Evolutionary conservation across 345 rosid species (phyloP).

Genomic region (Cardamine occulta): DNA sequence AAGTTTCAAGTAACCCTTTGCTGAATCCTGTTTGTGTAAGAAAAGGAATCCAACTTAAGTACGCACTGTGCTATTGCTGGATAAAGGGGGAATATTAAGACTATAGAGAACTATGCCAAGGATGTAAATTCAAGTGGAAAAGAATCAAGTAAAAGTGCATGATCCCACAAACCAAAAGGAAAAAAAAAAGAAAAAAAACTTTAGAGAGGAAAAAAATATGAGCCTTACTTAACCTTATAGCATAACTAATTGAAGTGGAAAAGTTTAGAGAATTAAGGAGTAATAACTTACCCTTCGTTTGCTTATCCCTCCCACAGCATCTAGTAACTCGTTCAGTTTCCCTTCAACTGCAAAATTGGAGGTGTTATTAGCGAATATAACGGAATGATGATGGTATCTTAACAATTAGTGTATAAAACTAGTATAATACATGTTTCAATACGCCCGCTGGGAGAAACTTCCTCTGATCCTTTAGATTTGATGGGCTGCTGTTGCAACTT

Average conservation of each 20-base stretch:
- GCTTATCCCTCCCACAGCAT: conserved; percentile 89
- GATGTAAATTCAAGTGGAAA: conserved; percentile 19
- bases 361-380: conserved; percentile 12
- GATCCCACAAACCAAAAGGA: conserved; percentile 13
- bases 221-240: conserved; percentile 16
- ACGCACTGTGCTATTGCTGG: conserved; percentile 2
- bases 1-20: conserved; percentile 93
- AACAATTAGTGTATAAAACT: background rate
- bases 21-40: conserved; percentile 69
- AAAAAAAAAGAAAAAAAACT: background rate
- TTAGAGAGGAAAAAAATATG: conserved; percentile 6
- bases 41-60: conserved; percentile 38
- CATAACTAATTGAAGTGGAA: conserved; percentile 13
- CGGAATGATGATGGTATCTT: conserved; percentile 8
- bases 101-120: background rate
- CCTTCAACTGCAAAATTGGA: conserved; percentile 72
- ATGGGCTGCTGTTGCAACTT: conserved; percentile 56
- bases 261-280: background rate
- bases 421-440: conserved; percentile 77
- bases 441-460: conserved; percentile 68
- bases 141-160: conserved; percentile 28
- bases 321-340: conserved; percentile 95
- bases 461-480: conserved; percentile 65
- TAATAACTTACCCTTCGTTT: conserved; percentile 74
- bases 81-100: background rate